Conservation (phyloP, 805 yeast genomes). For the Saccharomyces kudriavzevii region DNA sequence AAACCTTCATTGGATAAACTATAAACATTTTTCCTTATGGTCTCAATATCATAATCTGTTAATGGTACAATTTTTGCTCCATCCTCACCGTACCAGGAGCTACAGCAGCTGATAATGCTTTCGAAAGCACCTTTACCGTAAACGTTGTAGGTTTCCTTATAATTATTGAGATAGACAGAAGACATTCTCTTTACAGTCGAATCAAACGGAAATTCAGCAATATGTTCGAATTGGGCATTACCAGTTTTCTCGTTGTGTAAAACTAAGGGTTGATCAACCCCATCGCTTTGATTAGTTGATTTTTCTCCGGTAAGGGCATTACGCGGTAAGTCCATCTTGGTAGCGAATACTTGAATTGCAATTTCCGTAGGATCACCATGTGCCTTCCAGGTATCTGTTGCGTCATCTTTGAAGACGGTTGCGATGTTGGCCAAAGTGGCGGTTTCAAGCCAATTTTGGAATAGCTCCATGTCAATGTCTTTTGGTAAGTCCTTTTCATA, state of each 20-base stretch:
- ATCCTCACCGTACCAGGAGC: conserved; percentile 50
- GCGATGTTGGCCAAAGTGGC: conserved; percentile 82
- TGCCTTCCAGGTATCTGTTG: conserved; percentile 53
- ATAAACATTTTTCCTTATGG: conserved; percentile 49
- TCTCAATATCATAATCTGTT: conserved; percentile 39
- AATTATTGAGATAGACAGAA: conserved; percentile 51
- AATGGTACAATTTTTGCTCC: conserved; percentile 39
- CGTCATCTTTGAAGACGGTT: conserved; percentile 43
- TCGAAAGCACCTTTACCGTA: conserved; percentile 90
- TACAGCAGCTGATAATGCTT: conserved; percentile 54
- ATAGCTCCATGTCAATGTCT: conserved; percentile 18
- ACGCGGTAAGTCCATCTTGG: conserved; percentile 48
- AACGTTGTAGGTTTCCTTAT: conserved; percentile 45
- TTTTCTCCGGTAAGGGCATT: conserved; percentile 34
- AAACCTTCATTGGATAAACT: conserved; percentile 73
- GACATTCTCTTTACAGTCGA: conserved; percentile 88
- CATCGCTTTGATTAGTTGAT: conserved; percentile 5
- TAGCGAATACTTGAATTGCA: conserved; percentile 72
- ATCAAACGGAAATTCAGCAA: conserved; percentile 76
- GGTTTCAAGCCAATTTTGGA: conserved; percentile 47
- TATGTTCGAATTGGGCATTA: conserved; percentile 36
- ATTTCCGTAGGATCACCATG: conserved; percentile 88
- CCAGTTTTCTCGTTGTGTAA: conserved; percentile 56
- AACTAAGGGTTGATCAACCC: conserved; percentile 37
- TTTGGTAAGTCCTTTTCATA: conserved; percentile 11